A percentile compares a stretch with the other conserved stretches of the same genome.
These are phyloP conservation scores for Tetrastigma voinierianum DNA, from an alignment of 164 flowering plant genomes.

Conservation along the genomic window DNA sequence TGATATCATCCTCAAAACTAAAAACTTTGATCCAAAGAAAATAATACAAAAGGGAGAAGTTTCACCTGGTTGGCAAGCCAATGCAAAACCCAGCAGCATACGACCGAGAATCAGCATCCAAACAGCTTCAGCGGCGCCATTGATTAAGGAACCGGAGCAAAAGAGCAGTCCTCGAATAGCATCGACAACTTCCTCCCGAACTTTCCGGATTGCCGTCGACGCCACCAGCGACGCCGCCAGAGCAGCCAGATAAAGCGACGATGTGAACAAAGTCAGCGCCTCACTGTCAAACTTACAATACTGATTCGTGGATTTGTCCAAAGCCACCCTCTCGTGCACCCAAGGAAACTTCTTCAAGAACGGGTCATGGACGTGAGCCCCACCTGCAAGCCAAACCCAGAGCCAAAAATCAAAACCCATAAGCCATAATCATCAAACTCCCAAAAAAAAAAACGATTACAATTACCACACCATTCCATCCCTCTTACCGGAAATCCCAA, in stretches of 20 bases:
- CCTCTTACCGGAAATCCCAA: constrained; percentile 68
- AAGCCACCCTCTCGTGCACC: constrained; percentile 40
- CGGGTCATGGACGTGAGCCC: constrained; percentile 65
- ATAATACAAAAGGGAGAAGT: not conserved
- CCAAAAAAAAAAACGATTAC: not conserved
- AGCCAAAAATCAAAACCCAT: not conserved
- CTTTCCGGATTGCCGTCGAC: constrained; percentile 47
- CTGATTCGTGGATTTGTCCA: constrained; percentile 40
- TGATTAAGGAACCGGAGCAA: constrained; percentile 54
- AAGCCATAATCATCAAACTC: not conserved
- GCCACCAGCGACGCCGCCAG: constrained; percentile 53
- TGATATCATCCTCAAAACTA: not conserved
- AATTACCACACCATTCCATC: not conserved
- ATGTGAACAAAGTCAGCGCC: constrained; percentile 58
- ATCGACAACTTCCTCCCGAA: constrained; percentile 60
- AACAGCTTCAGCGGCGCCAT: constrained; percentile 45
- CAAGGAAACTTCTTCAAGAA: constrained; percentile 58
- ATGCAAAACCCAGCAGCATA: constrained; percentile 62
- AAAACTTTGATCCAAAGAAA: not conserved
- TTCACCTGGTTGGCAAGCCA: constrained; percentile 78
- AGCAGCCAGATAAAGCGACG: constrained; percentile 71
- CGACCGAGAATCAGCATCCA: constrained; percentile 77
- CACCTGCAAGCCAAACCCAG: constrained; percentile 37
- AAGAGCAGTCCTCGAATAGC: constrained; percentile 59
- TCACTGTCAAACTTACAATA: constrained; percentile 66